Conservation (phyloP, 441 rosid species). For the Erodium trifolium region DNA sequence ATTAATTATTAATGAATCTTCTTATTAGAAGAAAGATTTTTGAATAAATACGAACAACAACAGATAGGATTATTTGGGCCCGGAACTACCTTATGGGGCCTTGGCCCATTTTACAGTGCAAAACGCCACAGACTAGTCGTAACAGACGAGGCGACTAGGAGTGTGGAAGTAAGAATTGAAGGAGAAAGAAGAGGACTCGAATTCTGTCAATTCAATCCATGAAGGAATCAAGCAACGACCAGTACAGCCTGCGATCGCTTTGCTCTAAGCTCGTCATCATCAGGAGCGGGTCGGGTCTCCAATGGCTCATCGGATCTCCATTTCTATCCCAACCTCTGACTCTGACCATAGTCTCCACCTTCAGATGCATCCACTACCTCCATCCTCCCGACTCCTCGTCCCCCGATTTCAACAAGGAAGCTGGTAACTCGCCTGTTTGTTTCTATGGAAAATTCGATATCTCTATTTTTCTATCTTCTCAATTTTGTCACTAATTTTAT, state of each 20-base stretch:
- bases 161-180: neutral
- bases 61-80: neutral
- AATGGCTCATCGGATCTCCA: constrained; percentile 84
- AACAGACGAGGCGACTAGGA: neutral
- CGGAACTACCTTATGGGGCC: neutral
- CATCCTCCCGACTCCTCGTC: constrained; percentile 22
- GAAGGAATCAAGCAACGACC: constrained; percentile 26
- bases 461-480: too few species aligned
- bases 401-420: constrained; percentile 54
- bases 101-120: neutral
- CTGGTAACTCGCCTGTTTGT: constrained; percentile 36
- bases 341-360: constrained; percentile 44
- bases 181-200: neutral
- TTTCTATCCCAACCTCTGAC: constrained; percentile 54
- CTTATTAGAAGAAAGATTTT: too few species aligned
- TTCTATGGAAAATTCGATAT: neutral
- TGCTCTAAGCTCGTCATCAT: constrained; percentile 45
- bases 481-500: neutral
- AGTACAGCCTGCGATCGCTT: constrained; percentile 38
- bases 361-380: constrained; percentile 50
- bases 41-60: too few species aligned
- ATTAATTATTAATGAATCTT: too few species aligned
- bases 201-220: constrained; percentile 18
- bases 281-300: constrained; percentile 43
- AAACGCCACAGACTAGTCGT: neutral